Evolutionary conservation across 1,284 basidiomycete species (phyloP).

Genomic region (Moniliella sp.): DNA sequence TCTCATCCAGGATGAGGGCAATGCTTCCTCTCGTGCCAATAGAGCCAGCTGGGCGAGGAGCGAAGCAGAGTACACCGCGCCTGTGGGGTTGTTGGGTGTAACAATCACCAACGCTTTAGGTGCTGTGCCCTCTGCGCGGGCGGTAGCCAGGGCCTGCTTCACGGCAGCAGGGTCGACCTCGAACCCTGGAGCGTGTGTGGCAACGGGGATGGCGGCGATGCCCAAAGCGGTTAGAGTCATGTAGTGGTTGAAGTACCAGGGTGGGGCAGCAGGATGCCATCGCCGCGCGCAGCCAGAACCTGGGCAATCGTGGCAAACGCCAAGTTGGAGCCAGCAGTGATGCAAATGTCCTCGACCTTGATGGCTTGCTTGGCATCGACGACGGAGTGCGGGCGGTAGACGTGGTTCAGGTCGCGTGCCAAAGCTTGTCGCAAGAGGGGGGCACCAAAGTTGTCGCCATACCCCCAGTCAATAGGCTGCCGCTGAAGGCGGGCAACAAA

Average conservation of each 20-base stretch:
- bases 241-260: conserved; percentile 4
- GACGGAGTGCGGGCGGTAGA: conserved; percentile 40
- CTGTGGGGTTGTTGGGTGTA: conserved; percentile 45
- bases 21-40: conserved; percentile 45
- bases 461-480: conserved; percentile 37
- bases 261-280: conserved; percentile 52
- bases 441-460: conserved; percentile 51
- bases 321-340: conserved; percentile 51
- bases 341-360: conserved; percentile 7
- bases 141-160: neutral
- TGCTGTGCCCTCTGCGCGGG: conserved; percentile 42
- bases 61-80: conserved; percentile 47
- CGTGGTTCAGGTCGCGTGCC: conserved; percentile 45
- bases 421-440: conserved; percentile 42
- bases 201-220: conserved; percentile 42
- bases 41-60: conserved; percentile 47
- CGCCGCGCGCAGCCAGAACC: conserved; percentile 49
- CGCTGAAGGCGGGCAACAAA: conserved; percentile 4
- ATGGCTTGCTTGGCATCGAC: conserved; percentile 36
- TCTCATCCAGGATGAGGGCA: conserved; percentile 47
- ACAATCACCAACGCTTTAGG: conserved; percentile 43
- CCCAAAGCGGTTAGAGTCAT: conserved; percentile 44
- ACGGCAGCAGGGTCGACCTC: conserved; percentile 39
- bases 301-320: conserved; percentile 49
- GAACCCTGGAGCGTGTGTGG: conserved; percentile 44